These are phyloP conservation scores for Saitozyma sp. DNA, from an alignment of 768 basidiomycete species.

Conservation along the genomic window DNA sequence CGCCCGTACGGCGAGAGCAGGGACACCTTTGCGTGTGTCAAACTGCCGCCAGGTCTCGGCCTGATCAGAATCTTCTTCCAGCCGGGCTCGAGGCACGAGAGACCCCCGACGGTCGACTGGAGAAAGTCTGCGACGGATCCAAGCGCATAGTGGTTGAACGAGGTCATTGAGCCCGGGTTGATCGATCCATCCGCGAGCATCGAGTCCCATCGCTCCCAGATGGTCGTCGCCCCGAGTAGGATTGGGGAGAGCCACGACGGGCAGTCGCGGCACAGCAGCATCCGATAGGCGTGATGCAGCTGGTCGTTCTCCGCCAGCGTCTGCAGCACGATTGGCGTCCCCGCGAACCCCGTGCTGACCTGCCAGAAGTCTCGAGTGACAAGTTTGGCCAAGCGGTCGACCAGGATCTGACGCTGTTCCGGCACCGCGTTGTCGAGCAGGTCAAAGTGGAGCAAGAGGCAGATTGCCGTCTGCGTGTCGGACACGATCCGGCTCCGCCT, in stretches of 20 bases:
- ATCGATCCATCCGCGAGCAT: conserved; percentile 35
- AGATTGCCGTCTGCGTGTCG: conserved; percentile 42
- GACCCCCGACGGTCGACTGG: conserved; percentile 27
- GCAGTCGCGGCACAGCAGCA: conserved; percentile 39
- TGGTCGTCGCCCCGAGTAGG: conserved; percentile 30
- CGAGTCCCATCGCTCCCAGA: conserved; percentile 45
- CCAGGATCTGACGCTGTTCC: no score
- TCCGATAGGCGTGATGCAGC: conserved; percentile 40
- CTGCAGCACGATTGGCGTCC: conserved; percentile 45
- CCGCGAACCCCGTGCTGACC: conserved; percentile 48
- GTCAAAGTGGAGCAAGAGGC: conserved; percentile 40
- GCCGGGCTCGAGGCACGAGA: conserved; percentile 27
- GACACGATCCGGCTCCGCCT: conserved; percentile 32
- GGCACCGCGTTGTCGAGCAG: conserved; percentile 20
- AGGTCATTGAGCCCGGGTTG: conserved; percentile 42
- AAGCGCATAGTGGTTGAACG: conserved; percentile 43
- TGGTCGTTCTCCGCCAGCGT: conserved; percentile 28
- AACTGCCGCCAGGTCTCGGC: conserved; percentile 32
- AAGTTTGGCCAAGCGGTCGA: conserved; percentile 24
- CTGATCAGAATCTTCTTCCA: conserved; percentile 24
- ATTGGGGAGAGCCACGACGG: conserved; percentile 40
- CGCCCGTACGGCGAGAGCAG: conserved; percentile 24
- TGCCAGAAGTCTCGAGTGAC: conserved; percentile 26
- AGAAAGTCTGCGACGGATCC: conserved; percentile 35
- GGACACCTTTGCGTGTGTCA: conserved; percentile 13